These are phyloP conservation scores for Fusarium luffae DNA, from an alignment of 2,329 filamentous ascomycete species.

Conservation along the genomic window DNA sequence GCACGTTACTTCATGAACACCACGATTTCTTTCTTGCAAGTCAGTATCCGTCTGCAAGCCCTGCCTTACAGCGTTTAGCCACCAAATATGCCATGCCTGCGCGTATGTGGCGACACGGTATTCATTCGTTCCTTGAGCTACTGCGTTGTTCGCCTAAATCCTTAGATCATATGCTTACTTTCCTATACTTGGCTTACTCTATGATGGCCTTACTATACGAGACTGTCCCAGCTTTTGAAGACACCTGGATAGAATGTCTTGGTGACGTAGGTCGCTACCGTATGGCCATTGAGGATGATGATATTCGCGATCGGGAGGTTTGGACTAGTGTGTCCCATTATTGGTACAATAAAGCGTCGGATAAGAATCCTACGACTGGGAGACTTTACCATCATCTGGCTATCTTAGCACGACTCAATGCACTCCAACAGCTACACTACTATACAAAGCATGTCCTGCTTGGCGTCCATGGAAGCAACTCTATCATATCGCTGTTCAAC, in stretches of 20 bases:
- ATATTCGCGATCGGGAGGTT: conserved; percentile 78
- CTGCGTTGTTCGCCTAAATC: conserved; percentile 78
- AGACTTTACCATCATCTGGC: conserved; percentile 90
- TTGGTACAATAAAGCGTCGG: conserved; percentile 87
- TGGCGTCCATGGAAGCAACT: too few species aligned
- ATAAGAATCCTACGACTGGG: conserved; percentile 76
- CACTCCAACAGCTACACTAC: conserved; percentile 76
- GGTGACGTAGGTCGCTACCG: conserved; percentile 86
- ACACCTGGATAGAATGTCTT: conserved; percentile 94
- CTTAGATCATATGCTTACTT: conserved; percentile 88
- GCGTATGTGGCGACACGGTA: conserved; percentile 92
- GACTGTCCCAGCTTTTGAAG: conserved; percentile 82
- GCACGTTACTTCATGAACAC: conserved; percentile 82
- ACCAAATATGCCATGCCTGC: conserved; percentile 91
- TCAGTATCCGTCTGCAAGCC: conserved; percentile 83
- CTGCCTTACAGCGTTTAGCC: conserved; percentile 73
- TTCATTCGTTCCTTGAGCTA: conserved; percentile 84
- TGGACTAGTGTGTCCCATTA: conserved; percentile 82
- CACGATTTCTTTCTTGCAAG: conserved; percentile 88
- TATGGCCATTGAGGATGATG: conserved; percentile 91
- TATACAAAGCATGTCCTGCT: conserved; percentile 61
- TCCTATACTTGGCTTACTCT: conserved; percentile 88
- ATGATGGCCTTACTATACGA: conserved; percentile 91
- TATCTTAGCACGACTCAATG: conserved; percentile 76
- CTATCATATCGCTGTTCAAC: too few species aligned